Evolutionary conservation across 768 basidiomycete species (phyloP).

Genomic region (Leccinum sublutescens): DNA sequence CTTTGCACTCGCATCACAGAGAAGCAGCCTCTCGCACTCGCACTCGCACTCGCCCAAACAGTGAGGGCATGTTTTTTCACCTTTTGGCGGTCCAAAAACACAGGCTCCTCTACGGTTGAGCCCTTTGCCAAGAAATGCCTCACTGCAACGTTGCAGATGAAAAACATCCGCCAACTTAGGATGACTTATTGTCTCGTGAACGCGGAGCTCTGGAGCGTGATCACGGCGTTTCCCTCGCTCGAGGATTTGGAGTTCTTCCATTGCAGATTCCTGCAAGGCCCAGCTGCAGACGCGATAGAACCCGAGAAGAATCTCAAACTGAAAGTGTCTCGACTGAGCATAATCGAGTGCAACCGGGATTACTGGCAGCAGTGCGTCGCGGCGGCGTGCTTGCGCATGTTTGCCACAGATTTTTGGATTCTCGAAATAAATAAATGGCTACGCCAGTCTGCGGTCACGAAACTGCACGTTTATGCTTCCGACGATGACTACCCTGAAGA

Average conservation of each 20-base stretch:
- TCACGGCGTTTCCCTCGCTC: background rate
- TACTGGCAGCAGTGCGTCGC: background rate
- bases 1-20: background rate
- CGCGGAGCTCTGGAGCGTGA: background rate
- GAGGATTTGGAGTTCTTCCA: too few relatives aligned
- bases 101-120: background rate
- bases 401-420: background rate
- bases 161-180: background rate
- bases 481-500: background rate
- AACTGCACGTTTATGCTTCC: background rate
- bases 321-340: background rate
- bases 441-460: background rate
- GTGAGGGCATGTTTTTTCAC: background rate
- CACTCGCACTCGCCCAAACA: background rate
- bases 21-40: background rate
- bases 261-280: too few relatives aligned
- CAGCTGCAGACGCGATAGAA: too few relatives aligned
- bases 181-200: background rate
- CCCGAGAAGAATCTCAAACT: too few relatives aligned
- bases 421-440: background rate
- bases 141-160: background rate
- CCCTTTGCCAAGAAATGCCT: background rate
- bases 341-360: background rate
- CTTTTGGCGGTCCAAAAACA: rapidly evolving
- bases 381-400: background rate